Evolutionary conservation across 805 yeast genomes (phyloP).

Genomic region (Metschnikowia noctiluminum): DNA sequence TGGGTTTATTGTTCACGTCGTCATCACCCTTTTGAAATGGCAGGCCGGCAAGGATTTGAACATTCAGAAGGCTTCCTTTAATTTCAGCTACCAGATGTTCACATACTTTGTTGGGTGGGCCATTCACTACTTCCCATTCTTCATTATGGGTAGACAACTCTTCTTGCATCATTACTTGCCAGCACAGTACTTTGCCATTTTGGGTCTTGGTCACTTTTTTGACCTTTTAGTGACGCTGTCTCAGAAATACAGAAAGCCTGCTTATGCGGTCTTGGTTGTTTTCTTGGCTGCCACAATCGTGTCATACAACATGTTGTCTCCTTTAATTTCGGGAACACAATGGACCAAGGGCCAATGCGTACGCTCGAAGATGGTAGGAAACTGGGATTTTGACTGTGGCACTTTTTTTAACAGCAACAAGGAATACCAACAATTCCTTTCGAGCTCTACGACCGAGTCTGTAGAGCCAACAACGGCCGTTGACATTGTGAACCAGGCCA

Average conservation of each 20-base stretch:
- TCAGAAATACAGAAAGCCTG: slow-evolving; percentile 41
- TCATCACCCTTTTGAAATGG: slow-evolving; percentile 54
- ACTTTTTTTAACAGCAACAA: slow-evolving; percentile 40
- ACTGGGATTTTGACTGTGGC: slow-evolving; percentile 90
- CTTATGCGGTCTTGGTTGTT: slow-evolving; percentile 43
- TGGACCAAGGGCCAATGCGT: slow-evolving; percentile 77
- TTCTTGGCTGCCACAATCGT: slow-evolving; percentile 49
- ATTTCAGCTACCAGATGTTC: slow-evolving; percentile 61
- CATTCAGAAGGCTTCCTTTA: slow-evolving; percentile 51
- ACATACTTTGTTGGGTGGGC: slow-evolving; percentile 68
- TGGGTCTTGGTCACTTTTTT: slow-evolving; percentile 68
- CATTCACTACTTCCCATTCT: slow-evolving; percentile 70
- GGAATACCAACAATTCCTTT: slow-evolving; percentile 21
- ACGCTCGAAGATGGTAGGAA: slow-evolving; percentile 51
- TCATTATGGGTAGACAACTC: slow-evolving; percentile 87
- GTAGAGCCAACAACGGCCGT: slow-evolving; percentile 7
- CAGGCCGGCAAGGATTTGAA: slow-evolving; percentile 49
- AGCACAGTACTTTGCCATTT: slow-evolving; percentile 81
- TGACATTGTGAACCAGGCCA: slow-evolving; percentile 11
- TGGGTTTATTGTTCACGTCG: slow-evolving; percentile 48
- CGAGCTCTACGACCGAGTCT: slow-evolving; percentile 1
- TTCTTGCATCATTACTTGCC: slow-evolving; percentile 94
- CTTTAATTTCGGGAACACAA: slow-evolving; percentile 71
- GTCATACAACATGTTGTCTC: slow-evolving; percentile 60
- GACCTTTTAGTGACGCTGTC: slow-evolving; percentile 45